Base-by-base conservation (phyloP, 345 rosid species). In the Clarkia xantiana region DNA sequence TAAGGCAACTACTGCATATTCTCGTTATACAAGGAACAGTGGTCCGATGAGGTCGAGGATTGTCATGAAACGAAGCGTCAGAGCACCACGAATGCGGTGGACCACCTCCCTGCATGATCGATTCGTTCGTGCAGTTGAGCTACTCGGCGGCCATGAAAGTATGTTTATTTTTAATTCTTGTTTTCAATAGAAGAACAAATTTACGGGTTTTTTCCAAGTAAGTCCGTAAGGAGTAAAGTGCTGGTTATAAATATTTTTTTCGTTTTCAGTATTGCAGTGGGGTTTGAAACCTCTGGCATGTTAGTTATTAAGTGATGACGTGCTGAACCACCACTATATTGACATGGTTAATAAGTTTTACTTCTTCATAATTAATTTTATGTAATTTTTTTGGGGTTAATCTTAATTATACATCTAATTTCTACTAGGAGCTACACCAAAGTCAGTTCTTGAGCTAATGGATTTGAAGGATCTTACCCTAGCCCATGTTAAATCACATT, bases 121-220 rank as follows among this genome's bases (percentile, higher is more conserved):
- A 66, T 93, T 93, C 68, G 95, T 93, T 62, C 99, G 82, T 52
- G 99, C 95, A 38, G 97, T 93, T 55, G 91, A 87, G 79, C 76
- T 93, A 51, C 66, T 93, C 66, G 99, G 99, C 55, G 99, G 97
- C 72, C 99, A 93, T 76, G 95, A 87, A 74, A 93, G 99, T 93
- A 78, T 44, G 77, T 15, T 29, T 36, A 19, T 12, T 25, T 13
- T 44, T 39, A 20, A 47, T 46, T n/a, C n/a, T n/a, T n/a, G n/a
- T n/a, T n/a, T n/a, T n/a, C n/a, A n/a, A n/a, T n/a, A n/a, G n/a
- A n/a, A n/a, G n/a, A n/a, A n/a, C n/a, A n/a, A n/a, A n/a, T n/a
- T n/a, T n/a, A n/a, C n/a, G n/a, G n/a, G n/a, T n/a, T n/a, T n/a
- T n/a, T n/a, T n/a, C n/a, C n/a, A n/a, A n/a, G n/a, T n/a, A n/a